phyloP scores from a whole-genome alignment of 176 grass and related monocot genomes.

The Musa beccarii region DNA sequence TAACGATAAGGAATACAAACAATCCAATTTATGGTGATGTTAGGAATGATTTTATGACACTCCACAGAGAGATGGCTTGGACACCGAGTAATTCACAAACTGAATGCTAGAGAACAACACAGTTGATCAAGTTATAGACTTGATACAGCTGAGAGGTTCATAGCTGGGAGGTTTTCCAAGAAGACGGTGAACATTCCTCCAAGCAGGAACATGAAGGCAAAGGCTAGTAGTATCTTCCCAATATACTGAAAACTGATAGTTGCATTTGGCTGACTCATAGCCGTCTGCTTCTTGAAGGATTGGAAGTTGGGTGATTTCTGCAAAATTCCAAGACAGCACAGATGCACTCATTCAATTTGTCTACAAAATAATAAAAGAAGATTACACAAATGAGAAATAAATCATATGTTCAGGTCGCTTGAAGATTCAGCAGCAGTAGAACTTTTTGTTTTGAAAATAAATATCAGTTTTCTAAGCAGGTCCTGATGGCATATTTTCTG shows the following conservation, averaged over 20 bases:
- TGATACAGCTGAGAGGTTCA: slow-evolving; percentile 20
- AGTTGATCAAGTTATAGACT: not conserved
- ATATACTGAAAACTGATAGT: slow-evolving; percentile 28
- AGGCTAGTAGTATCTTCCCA: slow-evolving; percentile 25
- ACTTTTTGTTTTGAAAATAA: too few relatives aligned
- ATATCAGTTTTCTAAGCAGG: too few relatives aligned
- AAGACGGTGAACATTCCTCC: slow-evolving; percentile 57
- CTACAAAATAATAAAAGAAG: not conserved
- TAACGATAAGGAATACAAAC: too few relatives aligned
- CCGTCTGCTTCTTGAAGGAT: slow-evolving; percentile 11
- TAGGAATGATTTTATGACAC: too few relatives aligned
- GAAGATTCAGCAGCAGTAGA: too few relatives aligned
- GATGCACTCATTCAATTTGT: not conserved
- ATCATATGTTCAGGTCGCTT: not conserved
- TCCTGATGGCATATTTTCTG: too few relatives aligned
- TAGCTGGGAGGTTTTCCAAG: slow-evolving; percentile 55
- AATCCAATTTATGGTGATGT: too few relatives aligned
- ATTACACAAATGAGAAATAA: not conserved
- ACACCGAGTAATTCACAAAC: not conserved
- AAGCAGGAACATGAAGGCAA: slow-evolving; percentile 65
- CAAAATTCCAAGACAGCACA: slow-evolving; percentile 6
- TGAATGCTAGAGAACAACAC: not conserved
- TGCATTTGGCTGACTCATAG: not conserved
- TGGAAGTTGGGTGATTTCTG: slow-evolving; percentile 33
- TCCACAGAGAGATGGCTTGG: too few relatives aligned